Evolutionary conservation across 345 rosid species (phyloP).

Genomic region (Eucalyptus microcorys): DNA sequence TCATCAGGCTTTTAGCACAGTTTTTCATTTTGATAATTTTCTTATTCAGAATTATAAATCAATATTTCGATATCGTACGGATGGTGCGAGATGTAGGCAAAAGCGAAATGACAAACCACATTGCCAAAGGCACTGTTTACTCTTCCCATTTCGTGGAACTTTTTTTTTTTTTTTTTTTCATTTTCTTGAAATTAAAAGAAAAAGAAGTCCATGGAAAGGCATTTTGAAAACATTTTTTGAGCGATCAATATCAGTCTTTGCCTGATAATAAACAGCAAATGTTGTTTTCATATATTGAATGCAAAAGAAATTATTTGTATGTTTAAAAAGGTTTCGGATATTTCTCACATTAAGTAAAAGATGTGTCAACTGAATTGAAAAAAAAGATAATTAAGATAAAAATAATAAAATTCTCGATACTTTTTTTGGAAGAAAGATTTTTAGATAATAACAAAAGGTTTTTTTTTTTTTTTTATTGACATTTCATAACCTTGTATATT

Average conservation of each 20-base stretch:
- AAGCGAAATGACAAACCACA: not conserved
- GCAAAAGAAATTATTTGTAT: too few relatives aligned
- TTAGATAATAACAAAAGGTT: too few relatives aligned
- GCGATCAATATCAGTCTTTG: not conserved
- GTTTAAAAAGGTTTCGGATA: accelerated
- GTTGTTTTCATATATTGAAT: too few relatives aligned
- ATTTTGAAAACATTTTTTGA: not conserved
- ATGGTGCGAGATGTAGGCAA: not conserved
- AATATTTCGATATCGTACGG: not conserved
- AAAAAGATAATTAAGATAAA: too few relatives aligned
- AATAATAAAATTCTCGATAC: accelerated
- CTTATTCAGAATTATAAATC: not conserved
- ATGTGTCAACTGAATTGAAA: too few relatives aligned
- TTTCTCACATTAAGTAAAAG: not conserved
- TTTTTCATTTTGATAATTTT: not conserved
- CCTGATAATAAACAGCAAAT: too few relatives aligned
- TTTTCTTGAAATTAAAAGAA: not conserved
- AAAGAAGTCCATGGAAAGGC: not conserved
- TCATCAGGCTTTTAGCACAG: not conserved
- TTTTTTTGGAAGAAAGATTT: not conserved
- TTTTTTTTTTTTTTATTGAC: too few relatives aligned
- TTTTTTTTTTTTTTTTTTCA: too few relatives aligned
- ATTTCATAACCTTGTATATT: too few relatives aligned
- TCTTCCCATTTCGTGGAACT: not conserved
- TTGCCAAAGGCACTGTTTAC: not conserved